A percentile compares a stretch with the other conserved stretches of the same genome.
Conservation (phyloP, 2,329 filamentous ascomycete genomes). For the Juglanconis sp. region DNA sequence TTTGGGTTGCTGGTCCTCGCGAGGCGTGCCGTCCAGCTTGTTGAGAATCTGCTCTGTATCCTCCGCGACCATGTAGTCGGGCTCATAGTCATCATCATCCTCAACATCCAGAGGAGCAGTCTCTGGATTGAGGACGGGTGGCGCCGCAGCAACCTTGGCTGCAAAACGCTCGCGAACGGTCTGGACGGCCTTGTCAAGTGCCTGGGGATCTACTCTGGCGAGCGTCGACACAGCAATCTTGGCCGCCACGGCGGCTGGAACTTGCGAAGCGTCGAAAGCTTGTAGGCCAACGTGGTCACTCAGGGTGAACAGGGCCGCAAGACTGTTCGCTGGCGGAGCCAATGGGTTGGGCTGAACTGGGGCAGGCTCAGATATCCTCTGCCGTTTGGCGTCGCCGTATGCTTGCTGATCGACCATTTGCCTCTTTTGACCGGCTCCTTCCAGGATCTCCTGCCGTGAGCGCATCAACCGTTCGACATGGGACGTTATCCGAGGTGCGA, state of each 20-base stretch:
- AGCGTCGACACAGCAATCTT: conserved; percentile 81
- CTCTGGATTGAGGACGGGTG: conserved; percentile 51
- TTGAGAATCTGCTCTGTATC: conserved; percentile 75
- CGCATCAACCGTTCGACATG: conserved; percentile 81
- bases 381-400: conserved; percentile 78
- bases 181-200: conserved; percentile 68
- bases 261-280: conserved; percentile 76
- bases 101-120: conserved; percentile 63
- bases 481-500: conserved; percentile 77
- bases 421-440: conserved; percentile 77
- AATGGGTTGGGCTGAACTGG: conserved; percentile 62
- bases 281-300: conserved; percentile 71
- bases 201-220: conserved; percentile 63
- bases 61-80: conserved; percentile 75
- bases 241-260: conserved; percentile 72
- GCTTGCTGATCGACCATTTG: conserved; percentile 68
- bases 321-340: conserved; percentile 70
- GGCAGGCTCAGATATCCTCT: conserved; percentile 58
- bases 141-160: conserved; percentile 42
- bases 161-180: conserved; percentile 52
- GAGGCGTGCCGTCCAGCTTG: conserved; percentile 68
- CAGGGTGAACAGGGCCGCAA: conserved; percentile 83
- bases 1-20: conserved; percentile 45
- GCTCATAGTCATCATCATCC: conserved; percentile 89
- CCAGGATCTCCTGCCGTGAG: conserved; percentile 72